Evolutionary conservation across 2,329 filamentous ascomycete genomes (phyloP), one percentile per base, ranked within the genome.

Genomic region (Verticillium dahliae): DNA sequence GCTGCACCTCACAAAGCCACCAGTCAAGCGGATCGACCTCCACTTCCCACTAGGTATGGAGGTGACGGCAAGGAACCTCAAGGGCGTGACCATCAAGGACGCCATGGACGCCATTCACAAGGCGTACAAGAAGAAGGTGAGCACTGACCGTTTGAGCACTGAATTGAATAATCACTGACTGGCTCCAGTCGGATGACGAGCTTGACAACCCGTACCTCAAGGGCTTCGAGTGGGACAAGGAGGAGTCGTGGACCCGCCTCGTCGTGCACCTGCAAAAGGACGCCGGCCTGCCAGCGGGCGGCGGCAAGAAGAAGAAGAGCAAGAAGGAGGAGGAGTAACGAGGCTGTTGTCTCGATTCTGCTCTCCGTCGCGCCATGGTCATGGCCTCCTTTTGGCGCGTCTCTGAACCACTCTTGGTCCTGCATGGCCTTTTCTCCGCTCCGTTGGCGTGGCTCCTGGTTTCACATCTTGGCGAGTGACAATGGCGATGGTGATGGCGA

Each of bases 51-150:
- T 96, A 60, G 94, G 94, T 59, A 85, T 95, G 61, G 88, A 94
- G 72, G 90, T 97, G 67, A 91, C 90, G 37, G 94, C 92, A 72
- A 86, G 94, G 72, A 98, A 97, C 78, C 80, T 93, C 70, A 94
- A 93, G 77, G 94, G 94, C 61, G 92, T 98, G 68, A 98, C 94
- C 62, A 94, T 98, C 83, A 97, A 97, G 82, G 94, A 98, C 77
- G 92, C 92, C 62, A 75, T 97, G 75, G 93, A 97, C 75, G 94
- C 92, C 71, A 97, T 98, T 78, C 83, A 97, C 84, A 97, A 97
- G 83, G 86, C 90, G 69, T 96, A 91, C 83, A 96, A 96, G 85
- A 97, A 97, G 87, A 90, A 93, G 85, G 94, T 93, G 78, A 52
- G 45, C 69, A 86, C 75, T 22, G 56, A 15, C n/a, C 33, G 27